Percentiles rank a stretch among this genome's conserved stretches.
These are phyloP conservation scores for Fusarium brachygibbosum DNA, from an alignment of 2,329 filamentous ascomycete genomes.

Conservation along the genomic window DNA sequence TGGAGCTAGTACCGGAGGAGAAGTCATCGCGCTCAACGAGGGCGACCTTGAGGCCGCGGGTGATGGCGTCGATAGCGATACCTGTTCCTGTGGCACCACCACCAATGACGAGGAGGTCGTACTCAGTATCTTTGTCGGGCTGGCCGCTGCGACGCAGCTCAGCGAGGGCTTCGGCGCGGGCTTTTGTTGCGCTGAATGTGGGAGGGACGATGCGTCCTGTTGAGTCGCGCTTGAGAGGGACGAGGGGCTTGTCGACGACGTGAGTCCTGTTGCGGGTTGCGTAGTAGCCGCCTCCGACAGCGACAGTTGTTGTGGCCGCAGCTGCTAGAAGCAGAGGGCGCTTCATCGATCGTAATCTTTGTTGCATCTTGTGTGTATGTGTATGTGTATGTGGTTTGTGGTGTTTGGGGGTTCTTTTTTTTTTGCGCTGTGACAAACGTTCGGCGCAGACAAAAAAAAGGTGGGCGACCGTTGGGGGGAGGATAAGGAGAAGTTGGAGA, in stretches of 20 bases:
- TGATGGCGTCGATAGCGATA: conserved; percentile 84
- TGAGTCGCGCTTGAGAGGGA: conserved; percentile 54
- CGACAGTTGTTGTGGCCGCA: conserved; percentile 49
- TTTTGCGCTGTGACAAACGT: background rate
- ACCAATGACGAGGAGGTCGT: conserved; percentile 84
- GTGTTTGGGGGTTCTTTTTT: conserved; percentile 13
- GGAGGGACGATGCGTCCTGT: conserved; percentile 56
- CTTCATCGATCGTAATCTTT: conserved; percentile 53
- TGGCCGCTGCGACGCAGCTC: conserved; percentile 54
- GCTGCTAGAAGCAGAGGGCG: conserved; percentile 53
- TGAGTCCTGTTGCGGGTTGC: conserved; percentile 49
- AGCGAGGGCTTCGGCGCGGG: conserved; percentile 57
- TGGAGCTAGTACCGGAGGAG: conserved; percentile 83
- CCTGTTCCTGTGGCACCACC: conserved; percentile 84
- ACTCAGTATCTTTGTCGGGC: conserved; percentile 65
- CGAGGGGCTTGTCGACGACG: conserved; percentile 52
- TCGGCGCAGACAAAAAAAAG: background rate
- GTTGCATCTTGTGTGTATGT: conserved; percentile 50
- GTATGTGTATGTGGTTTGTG: conserved; percentile 14
- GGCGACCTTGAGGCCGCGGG: conserved; percentile 82
- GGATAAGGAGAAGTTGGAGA: conserved; percentile 1
- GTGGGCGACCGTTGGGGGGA: background rate
- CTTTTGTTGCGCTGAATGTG: conserved; percentile 53
- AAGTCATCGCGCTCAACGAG: conserved; percentile 88
- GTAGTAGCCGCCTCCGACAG: conserved; percentile 52